phyloP scores from a whole-genome alignment of 371 early-diverging fungal genomes.

The Actinomucor elegans region DNA sequence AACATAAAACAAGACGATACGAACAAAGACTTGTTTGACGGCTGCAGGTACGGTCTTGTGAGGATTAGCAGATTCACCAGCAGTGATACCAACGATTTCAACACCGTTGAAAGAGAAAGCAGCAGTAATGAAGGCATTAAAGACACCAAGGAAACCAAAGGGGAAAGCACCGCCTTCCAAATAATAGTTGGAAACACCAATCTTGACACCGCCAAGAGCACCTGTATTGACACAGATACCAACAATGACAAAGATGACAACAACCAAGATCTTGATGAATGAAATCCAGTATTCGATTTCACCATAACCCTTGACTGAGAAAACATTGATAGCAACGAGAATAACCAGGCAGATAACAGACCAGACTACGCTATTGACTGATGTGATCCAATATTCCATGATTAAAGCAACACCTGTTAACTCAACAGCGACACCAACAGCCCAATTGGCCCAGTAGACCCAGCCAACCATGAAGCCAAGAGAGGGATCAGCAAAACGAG shows the following conservation, averaged over 20 bases:
- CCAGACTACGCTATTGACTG: slow-evolving; percentile 61
- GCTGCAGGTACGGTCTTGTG: slow-evolving; percentile 74
- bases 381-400: slow-evolving; percentile 77
- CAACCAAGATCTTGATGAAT: slow-evolving; percentile 56
- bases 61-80: slow-evolving; percentile 73
- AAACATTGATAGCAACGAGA: slow-evolving; percentile 61
- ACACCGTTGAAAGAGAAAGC: slow-evolving; percentile 88
- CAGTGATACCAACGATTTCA: slow-evolving; percentile 74
- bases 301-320: slow-evolving; percentile 71
- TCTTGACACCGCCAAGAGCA: slow-evolving; percentile 40
- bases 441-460: slow-evolving; percentile 86
- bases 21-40: slow-evolving; percentile 74
- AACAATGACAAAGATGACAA: slow-evolving; percentile 72
- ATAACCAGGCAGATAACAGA: slow-evolving; percentile 57
- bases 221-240: slow-evolving; percentile 74
- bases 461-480: slow-evolving; percentile 79
- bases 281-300: slow-evolving; percentile 66
- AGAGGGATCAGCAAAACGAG: slow-evolving; percentile 82
- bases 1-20: slow-evolving; percentile 75
- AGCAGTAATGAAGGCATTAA: slow-evolving; percentile 72
- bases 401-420: slow-evolving; percentile 78
- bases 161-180: slow-evolving; percentile 77
- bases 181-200: slow-evolving; percentile 67
- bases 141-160: slow-evolving; percentile 70
- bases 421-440: slow-evolving; percentile 80